A percentile compares a stretch with the other conserved stretches of the same genome.
Conservation (phyloP, 208 protist species). For the Leishmania guyanensis region DNA sequence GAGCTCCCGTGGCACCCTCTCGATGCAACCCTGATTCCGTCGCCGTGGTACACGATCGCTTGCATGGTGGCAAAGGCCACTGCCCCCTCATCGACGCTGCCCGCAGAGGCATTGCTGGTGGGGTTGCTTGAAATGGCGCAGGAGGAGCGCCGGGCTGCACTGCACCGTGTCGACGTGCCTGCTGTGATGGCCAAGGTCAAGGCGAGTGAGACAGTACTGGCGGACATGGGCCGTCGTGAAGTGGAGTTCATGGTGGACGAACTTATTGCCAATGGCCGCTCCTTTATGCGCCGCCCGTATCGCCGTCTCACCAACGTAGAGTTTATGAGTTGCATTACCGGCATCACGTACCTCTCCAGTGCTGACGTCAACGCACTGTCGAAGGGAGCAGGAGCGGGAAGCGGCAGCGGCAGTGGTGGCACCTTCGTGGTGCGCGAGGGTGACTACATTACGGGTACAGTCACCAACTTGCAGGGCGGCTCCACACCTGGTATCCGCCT, state of each 20-base stretch:
- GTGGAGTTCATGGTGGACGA: conserved; percentile 68
- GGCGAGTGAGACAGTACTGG: not conserved
- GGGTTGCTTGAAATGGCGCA: conserved; percentile 30
- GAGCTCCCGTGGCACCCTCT: conserved; percentile 57
- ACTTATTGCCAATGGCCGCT: conserved; percentile 51
- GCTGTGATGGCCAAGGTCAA: conserved; percentile 7
- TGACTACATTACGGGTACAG: conserved; percentile 67
- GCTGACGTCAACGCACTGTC: conserved; percentile 23
- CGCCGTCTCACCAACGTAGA: conserved; percentile 65
- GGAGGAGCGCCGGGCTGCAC: conserved; percentile 35
- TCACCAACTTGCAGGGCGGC: conserved; percentile 55
- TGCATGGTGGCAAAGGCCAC: conserved; percentile 18
- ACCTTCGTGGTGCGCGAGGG: conserved; percentile 68
- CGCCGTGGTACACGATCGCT: conserved; percentile 46
- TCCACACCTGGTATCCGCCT: conserved; percentile 53
- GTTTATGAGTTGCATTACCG: conserved; percentile 71
- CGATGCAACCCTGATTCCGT: conserved; percentile 77
- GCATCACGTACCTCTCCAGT: conserved; percentile 56
- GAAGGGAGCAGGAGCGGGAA: conserved; percentile 1
- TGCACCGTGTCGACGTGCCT: conserved; percentile 31
- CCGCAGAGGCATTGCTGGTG: conserved; percentile 20
- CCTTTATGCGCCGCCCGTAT: conserved; percentile 72
- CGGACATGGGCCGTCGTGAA: conserved; percentile 55
- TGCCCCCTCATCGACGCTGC: not conserved
- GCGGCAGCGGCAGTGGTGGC: conserved; percentile 15